Base-by-base conservation (phyloP, 2,329 filamentous ascomycete species). In the Gaeumannomyces tritici region DNA sequence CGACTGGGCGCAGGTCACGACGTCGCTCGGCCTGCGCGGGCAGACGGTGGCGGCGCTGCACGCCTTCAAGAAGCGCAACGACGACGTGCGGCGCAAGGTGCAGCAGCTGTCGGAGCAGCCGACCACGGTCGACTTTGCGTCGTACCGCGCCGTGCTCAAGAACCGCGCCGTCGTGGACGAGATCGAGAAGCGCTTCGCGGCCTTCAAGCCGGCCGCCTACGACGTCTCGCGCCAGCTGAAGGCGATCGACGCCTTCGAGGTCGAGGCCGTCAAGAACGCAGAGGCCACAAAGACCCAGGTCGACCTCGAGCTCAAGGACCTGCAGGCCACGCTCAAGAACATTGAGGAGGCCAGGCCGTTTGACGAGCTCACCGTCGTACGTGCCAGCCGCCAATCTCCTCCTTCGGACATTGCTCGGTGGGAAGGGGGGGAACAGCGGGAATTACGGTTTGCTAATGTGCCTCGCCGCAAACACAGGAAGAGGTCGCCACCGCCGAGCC, bases 51-150 rank as follows among this genome's bases (percentile, higher is more conserved):
- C 89, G 72, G 89, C 93, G 66, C 91, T 99, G 66, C 89, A 93
- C 77, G 86, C 91, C 69, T 99, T 99, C 89, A 99, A 99, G 87
- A 95, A 96, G 88, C 93, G 95, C 82, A 97, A 98, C 84, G 95
- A 99, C 76, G 93, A 97, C 77, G 93, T 91, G 75, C 93, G 93
- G 80, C 93, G 95, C 83, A 93, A 93, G 81, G 84, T 99, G 66
- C 87, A 89, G 78, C 72, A 86, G 66, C 91, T 99, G 64, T 87
- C 86, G 67, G 91, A 96, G 79, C 88, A 89, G 76, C 82, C 93
- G 68, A 91, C 91, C 73, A 85, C 86, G 64, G 86, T 99, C 80
- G 92, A 99, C 84, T 98, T 99, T 80, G 78, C 86, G 70, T 85
- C 93, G 79, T 99, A 98, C 90, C 92, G 93, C 79, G 83, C 83